phyloP scores from a whole-genome alignment of 2,329 filamentous ascomycete genomes.

The Xylariaceae sp. region DNA sequence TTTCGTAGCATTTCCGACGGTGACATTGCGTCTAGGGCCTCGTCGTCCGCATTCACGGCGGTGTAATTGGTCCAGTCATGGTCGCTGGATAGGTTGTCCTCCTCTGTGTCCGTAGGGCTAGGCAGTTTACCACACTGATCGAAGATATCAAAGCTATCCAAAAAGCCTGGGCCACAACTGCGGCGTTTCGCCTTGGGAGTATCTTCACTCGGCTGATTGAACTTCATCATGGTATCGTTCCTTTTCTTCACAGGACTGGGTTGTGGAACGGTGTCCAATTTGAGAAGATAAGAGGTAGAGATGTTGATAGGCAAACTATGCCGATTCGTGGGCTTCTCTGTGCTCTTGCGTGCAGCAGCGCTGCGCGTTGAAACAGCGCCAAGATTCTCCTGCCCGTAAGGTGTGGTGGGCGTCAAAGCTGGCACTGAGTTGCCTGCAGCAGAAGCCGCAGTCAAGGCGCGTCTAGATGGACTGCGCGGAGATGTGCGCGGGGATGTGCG shows the following conservation, averaged over 20 bases:
- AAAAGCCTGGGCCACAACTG: slow-evolving; percentile 70
- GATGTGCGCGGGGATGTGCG: slow-evolving; percentile 68
- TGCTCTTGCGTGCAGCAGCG: slow-evolving; percentile 39
- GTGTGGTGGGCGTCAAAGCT: slow-evolving; percentile 35
- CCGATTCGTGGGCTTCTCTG: slow-evolving; percentile 45
- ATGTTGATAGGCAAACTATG: slow-evolving; percentile 56
- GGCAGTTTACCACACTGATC: slow-evolving; percentile 46
- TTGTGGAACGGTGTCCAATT: slow-evolving; percentile 48
- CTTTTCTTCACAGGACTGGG: slow-evolving; percentile 87
- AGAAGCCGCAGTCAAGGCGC: slow-evolving; percentile 63
- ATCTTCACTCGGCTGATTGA: slow-evolving; percentile 71
- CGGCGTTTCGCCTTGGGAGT: slow-evolving; percentile 89
- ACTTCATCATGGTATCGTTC: slow-evolving; percentile 82
- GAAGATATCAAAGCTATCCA: slow-evolving; percentile 70
- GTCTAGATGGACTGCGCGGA: slow-evolving; percentile 70
- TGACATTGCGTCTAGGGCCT: slow-evolving; percentile 41
- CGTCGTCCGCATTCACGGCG: slow-evolving; percentile 36
- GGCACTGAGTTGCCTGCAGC: slow-evolving; percentile 66
- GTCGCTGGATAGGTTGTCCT: slow-evolving; percentile 46
- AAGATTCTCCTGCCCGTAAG: slow-evolving; percentile 42
- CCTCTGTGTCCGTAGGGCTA: slow-evolving; percentile 46
- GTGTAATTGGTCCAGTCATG: slow-evolving; percentile 47
- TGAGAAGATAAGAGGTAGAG: slow-evolving; percentile 47
- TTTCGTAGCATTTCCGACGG: slow-evolving; percentile 58
- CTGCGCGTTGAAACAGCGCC: slow-evolving; percentile 33